Percentiles rank a stretch among this genome's conserved stretches.
Evolutionary conservation across 768 basidiomycete genomes (phyloP).

Genomic region (Pulveroboletus ravenelii): DNA sequence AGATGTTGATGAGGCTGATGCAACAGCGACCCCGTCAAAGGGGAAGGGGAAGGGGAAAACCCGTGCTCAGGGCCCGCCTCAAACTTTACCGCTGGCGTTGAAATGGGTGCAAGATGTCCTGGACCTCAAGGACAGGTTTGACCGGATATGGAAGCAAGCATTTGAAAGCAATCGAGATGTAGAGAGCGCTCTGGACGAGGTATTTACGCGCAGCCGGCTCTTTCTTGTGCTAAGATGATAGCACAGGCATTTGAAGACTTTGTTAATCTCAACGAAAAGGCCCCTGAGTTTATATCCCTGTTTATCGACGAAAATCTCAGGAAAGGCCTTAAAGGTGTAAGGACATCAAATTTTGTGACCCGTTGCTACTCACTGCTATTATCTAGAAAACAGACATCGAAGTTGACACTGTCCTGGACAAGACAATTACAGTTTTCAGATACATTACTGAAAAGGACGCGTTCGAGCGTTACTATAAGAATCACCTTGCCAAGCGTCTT

Average conservation of each 20-base stretch:
- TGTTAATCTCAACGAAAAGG: conserved; percentile 81
- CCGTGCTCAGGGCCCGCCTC: conserved; percentile 37
- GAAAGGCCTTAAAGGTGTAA: conserved; percentile 89
- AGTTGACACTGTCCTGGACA: conserved; percentile 85
- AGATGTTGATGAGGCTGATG: conserved; percentile 34
- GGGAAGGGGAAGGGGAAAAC: conserved; percentile 56
- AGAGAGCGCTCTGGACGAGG: conserved; percentile 82
- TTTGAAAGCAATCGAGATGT: conserved; percentile 72
- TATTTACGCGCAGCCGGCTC: conserved; percentile 29
- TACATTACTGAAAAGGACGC: conserved; percentile 94
- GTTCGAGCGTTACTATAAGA: conserved; percentile 97
- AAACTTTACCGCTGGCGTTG: conserved; percentile 57
- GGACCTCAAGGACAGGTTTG: conserved; percentile 88
- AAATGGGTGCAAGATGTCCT: conserved; percentile 94
- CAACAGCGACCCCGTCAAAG: conserved; percentile 33
- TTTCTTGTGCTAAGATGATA: conserved; percentile 1
- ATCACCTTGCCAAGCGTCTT: conserved; percentile 89
- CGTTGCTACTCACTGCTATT: background rate
- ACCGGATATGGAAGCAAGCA: conserved; percentile 63
- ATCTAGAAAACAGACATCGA: conserved; percentile 90
- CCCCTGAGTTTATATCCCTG: conserved; percentile 91
- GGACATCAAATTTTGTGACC: conserved; percentile 21
- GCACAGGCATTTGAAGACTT: conserved; percentile 86
- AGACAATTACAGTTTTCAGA: conserved; percentile 94
- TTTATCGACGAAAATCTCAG: conserved; percentile 96